Evolutionary conservation across 2,329 filamentous ascomycete species (phyloP).

Genomic region (Emergomyces orientalis): DNA sequence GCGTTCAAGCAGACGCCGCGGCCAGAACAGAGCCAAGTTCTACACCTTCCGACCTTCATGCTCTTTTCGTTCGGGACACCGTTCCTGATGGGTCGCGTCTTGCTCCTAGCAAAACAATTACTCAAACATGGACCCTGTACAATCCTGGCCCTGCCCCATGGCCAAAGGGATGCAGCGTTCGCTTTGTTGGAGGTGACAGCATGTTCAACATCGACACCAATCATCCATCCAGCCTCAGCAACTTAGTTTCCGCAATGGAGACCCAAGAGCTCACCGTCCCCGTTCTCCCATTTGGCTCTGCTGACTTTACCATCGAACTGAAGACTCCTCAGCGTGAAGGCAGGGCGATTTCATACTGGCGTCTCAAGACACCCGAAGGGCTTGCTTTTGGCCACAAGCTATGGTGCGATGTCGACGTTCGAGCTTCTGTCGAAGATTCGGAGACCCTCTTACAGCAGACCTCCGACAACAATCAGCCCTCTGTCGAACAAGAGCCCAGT

Average conservation of each 20-base stretch:
- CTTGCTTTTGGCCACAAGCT: slow-evolving; percentile 82
- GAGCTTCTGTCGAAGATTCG: neutral
- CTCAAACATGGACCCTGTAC: slow-evolving; percentile 83
- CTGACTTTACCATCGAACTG: slow-evolving; percentile 73
- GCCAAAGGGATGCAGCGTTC: slow-evolving; percentile 83
- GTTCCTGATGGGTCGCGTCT: slow-evolving; percentile 69
- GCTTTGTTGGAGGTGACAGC: slow-evolving; percentile 87
- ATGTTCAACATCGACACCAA: slow-evolving; percentile 85
- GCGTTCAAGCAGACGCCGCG: slow-evolving; percentile 16
- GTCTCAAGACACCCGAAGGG: slow-evolving; percentile 71
- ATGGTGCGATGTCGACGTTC: slow-evolving; percentile 83
- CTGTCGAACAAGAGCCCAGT: slow-evolving; percentile 9
- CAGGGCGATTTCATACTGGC: slow-evolving; percentile 91
- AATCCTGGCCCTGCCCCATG: slow-evolving; percentile 72
- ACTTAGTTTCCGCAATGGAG: slow-evolving; percentile 70
- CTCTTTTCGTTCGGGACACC: slow-evolving; percentile 67
- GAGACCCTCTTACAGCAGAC: neutral
- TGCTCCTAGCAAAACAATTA: slow-evolving; percentile 62
- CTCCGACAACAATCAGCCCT: slow-evolving; percentile 12
- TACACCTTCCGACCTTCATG: slow-evolving; percentile 44
- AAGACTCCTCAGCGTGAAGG: slow-evolving; percentile 69
- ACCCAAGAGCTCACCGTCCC: slow-evolving; percentile 65
- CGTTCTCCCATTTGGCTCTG: slow-evolving; percentile 63
- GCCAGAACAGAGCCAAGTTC: slow-evolving; percentile 22
- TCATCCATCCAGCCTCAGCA: slow-evolving; percentile 66